Evolutionary conservation across 2,329 filamentous ascomycete genomes (phyloP).

Genomic region (Colletotrichum sublineola): DNA sequence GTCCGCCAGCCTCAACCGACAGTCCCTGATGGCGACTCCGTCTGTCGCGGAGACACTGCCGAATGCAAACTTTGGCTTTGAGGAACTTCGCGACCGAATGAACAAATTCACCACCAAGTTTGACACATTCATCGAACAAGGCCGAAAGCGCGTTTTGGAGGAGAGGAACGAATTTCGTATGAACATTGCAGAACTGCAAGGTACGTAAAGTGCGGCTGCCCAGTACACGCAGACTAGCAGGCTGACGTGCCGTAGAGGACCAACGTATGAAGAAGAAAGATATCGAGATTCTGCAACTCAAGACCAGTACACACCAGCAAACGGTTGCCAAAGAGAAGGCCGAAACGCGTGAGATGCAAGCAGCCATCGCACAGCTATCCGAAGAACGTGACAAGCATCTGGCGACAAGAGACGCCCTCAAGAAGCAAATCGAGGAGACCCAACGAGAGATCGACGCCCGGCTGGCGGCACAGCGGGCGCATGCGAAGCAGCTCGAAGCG

Average conservation of each 20-base stretch:
- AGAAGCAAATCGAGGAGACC: conserved; percentile 74
- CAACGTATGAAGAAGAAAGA: conserved; percentile 90
- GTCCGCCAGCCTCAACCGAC: conserved; percentile 72
- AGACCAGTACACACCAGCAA: conserved; percentile 78
- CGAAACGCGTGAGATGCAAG: conserved; percentile 82
- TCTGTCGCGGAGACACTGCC: conserved; percentile 85
- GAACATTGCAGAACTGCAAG: conserved; percentile 89
- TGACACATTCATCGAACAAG: conserved; percentile 93
- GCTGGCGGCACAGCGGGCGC: conserved; percentile 78
- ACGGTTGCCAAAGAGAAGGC: conserved; percentile 81
- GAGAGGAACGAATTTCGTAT: conserved; percentile 95
- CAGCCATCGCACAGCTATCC: conserved; percentile 69
- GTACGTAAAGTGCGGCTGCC: conserved; percentile 61
- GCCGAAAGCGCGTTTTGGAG: conserved; percentile 88
- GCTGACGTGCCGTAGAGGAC: conserved; percentile 74
- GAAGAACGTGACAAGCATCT: conserved; percentile 73
- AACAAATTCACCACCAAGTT: conserved; percentile 90
- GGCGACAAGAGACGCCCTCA: conserved; percentile 67
- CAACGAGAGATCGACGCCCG: conserved; percentile 78
- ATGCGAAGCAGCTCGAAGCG: conserved; percentile 81
- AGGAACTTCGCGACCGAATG: conserved; percentile 96
- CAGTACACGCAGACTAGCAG: not conserved
- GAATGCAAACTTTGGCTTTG: conserved; percentile 94
- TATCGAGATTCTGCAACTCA: conserved; percentile 84
- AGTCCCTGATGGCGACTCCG: conserved; percentile 69